A percentile compares a stretch with the other conserved stretches of the same genome.
phyloP scores from a whole-genome alignment of 768 basidiomycete species.

The Xerocomus spinulosus region DNA sequence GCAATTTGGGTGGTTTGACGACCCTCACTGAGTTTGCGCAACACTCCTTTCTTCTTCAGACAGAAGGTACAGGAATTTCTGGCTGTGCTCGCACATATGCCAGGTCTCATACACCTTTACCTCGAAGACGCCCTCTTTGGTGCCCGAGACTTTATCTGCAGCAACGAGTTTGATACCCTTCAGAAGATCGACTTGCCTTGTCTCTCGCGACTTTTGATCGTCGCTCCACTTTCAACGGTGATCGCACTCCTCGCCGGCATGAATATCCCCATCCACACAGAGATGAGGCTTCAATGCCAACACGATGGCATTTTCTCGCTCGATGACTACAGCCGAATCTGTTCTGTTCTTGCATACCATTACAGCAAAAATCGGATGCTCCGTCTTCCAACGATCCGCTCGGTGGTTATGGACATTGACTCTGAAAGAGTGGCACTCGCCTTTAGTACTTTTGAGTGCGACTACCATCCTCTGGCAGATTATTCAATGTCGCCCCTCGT shows the following conservation, averaged over 20 bases:
- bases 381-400: background rate
- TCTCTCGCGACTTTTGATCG: slow-evolving; percentile 3
- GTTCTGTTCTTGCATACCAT: background rate
- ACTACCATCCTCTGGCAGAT: background rate
- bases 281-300: background rate
- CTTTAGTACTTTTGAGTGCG: background rate
- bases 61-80: slow-evolving; percentile 30
- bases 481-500: too few relatives aligned
- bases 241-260: slow-evolving; percentile 3
- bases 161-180: background rate
- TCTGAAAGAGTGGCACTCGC: background rate
- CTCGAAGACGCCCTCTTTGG: slow-evolving; percentile 29
- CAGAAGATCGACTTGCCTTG: background rate
- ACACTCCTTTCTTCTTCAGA: too few relatives aligned
- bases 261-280: background rate
- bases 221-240: slow-evolving; percentile 5
- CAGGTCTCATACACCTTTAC: slow-evolving; percentile 30
- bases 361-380: background rate
- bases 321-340: background rate
- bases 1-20: too few relatives aligned
- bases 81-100: slow-evolving; percentile 31
- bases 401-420: background rate
- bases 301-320: too few relatives aligned
- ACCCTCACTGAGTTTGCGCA: too few relatives aligned
- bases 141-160: background rate